Percentiles rank a stretch among this genome's conserved stretches.
Evolutionary conservation across 2,329 filamentous ascomycete species (phyloP).

Genomic region (Sporothrix brunneoviolacea): DNA sequence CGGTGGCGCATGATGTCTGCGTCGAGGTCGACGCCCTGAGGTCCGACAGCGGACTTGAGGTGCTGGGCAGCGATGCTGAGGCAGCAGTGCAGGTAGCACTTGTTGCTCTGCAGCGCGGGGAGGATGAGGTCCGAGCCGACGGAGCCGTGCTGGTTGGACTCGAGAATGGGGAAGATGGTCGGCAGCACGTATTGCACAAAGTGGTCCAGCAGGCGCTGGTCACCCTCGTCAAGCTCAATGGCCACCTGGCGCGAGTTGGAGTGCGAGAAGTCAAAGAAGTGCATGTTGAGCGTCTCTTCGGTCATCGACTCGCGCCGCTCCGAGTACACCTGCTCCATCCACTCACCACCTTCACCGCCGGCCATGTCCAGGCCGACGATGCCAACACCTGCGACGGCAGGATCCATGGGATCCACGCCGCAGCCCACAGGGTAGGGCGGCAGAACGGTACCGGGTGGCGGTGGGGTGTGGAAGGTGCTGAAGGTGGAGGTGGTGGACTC

Average conservation of each 20-base stretch:
- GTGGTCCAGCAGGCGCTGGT: constrained; percentile 81
- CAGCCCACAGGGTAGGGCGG: constrained; percentile 50
- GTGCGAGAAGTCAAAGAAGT: constrained; percentile 78
- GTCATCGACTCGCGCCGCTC: constrained; percentile 61
- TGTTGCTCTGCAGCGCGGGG: constrained; percentile 83
- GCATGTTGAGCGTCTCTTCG: constrained; percentile 62
- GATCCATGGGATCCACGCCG: constrained; percentile 8
- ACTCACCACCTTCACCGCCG: constrained; percentile 53
- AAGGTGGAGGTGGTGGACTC: constrained; percentile 90
- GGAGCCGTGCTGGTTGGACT: constrained; percentile 80
- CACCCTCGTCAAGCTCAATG: constrained; percentile 79
- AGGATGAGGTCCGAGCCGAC: constrained; percentile 77
- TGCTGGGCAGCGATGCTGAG: constrained; percentile 89
- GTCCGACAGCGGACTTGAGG: constrained; percentile 65
- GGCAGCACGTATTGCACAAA: constrained; percentile 85
- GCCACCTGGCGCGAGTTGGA: constrained; percentile 62
- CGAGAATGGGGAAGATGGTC: constrained; percentile 84
- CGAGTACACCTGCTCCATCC: constrained; percentile 64
- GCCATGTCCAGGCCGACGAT: background rate
- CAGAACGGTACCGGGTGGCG: constrained; percentile 60
- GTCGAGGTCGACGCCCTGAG: constrained; percentile 64
- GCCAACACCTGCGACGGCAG: background rate
- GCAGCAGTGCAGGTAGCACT: constrained; percentile 91
- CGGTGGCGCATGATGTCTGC: constrained; percentile 88
- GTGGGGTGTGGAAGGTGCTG: constrained; percentile 79